Evolutionary conservation across 2,329 filamentous ascomycete species (phyloP).

Genomic region (Aphanocladium album): DNA sequence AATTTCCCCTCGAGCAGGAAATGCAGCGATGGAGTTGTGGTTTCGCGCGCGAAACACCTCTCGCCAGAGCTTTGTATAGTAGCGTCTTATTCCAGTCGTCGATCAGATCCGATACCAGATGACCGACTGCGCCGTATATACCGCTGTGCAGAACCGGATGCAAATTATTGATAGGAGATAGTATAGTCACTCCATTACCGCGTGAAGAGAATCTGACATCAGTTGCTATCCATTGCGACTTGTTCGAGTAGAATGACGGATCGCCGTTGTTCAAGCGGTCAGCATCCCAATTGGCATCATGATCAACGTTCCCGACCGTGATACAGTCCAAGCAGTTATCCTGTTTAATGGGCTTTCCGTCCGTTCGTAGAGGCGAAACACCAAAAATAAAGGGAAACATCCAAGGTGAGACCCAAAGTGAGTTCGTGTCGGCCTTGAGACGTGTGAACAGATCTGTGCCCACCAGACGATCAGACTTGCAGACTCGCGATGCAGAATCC

Average conservation of each 20-base stretch:
- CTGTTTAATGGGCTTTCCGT: neutral
- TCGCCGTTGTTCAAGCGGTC: neutral
- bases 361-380: neutral
- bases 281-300: neutral
- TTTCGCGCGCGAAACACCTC: neutral
- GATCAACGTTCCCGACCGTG: neutral
- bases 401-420: neutral
- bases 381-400: neutral
- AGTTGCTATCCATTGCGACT: neutral
- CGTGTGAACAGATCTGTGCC: neutral
- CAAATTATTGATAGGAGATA: neutral
- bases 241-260: neutral
- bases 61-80: neutral
- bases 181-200: neutral
- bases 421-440: neutral
- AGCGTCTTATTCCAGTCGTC: neutral
- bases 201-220: neutral
- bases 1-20: neutral
- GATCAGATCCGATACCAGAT: neutral
- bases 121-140: neutral
- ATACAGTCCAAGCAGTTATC: neutral
- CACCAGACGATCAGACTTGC: constrained; percentile 3
- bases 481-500: neutral
- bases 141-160: neutral
- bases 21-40: neutral